Percentiles rank a stretch among this genome's conserved stretches.
phyloP scores from a whole-genome alignment of 2,329 filamentous ascomycete species.

The Orbilia brochopaga region DNA sequence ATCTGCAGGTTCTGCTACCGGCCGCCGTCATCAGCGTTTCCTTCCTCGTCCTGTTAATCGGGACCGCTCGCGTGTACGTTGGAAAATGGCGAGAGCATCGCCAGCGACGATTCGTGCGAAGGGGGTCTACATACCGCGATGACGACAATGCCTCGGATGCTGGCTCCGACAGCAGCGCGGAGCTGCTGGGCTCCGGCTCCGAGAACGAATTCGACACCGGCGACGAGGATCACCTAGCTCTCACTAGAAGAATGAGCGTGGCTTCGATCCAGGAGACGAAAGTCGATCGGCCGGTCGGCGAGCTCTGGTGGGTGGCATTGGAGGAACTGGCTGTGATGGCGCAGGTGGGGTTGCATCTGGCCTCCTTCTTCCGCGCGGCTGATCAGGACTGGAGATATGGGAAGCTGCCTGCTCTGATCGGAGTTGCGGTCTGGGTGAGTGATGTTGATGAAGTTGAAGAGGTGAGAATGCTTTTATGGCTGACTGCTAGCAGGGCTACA shows the following conservation, averaged over 20 bases:
- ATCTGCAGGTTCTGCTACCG: slow-evolving; percentile 80
- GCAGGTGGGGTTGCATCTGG: slow-evolving; percentile 72
- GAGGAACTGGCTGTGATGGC: slow-evolving; percentile 78
- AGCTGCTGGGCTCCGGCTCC: slow-evolving; percentile 57
- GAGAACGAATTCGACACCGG: slow-evolving; percentile 68
- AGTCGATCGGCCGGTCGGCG: slow-evolving; percentile 75
- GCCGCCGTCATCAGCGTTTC: slow-evolving; percentile 74
- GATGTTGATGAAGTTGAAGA: slow-evolving; percentile 3
- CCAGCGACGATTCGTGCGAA: slow-evolving; percentile 7
- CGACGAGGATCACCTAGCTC: slow-evolving; percentile 62
- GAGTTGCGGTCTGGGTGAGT: slow-evolving; percentile 71
- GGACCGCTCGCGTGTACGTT: slow-evolving; percentile 42
- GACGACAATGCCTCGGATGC: slow-evolving; percentile 27
- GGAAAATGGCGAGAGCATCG: slow-evolving; percentile 44
- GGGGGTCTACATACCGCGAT: slow-evolving; percentile 10
- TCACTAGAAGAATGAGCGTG: slow-evolving; percentile 64
- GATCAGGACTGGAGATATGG: slow-evolving; percentile 65
- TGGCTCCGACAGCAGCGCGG: slow-evolving; percentile 51
- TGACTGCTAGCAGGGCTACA: slow-evolving; percentile 64
- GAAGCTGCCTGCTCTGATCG: slow-evolving; percentile 65
- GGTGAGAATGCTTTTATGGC: not conserved
- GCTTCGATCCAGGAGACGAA: slow-evolving; percentile 66
- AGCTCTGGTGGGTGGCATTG: slow-evolving; percentile 71
- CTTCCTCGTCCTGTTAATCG: slow-evolving; percentile 66
- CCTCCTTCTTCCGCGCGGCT: slow-evolving; percentile 66